Conservation (phyloP, 2,329 filamentous ascomycete genomes). For the Diaporthe amygdali region DNA sequence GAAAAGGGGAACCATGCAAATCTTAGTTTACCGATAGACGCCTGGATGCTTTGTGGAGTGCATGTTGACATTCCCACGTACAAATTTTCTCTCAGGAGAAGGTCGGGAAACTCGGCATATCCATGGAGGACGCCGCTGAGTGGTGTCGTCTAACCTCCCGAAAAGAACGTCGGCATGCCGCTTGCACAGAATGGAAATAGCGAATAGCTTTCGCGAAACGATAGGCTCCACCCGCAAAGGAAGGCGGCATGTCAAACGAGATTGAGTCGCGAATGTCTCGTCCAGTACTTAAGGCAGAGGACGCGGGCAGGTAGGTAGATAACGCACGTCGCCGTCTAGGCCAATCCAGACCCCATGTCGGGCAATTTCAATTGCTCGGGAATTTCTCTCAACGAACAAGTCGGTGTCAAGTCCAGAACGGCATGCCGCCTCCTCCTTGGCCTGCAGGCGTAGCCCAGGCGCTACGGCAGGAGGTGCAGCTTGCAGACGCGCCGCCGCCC, state of each 20-base stretch:
- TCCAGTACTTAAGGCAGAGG: not conserved
- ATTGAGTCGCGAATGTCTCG: not conserved
- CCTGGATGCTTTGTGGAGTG: not conserved
- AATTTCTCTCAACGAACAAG: not conserved
- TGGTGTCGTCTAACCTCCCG: not conserved
- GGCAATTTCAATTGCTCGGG: not conserved
- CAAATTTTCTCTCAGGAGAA: no score
- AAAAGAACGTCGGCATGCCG: not conserved
- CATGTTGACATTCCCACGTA: not conserved
- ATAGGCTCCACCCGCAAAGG: not conserved
- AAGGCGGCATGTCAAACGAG: constrained; percentile 4
- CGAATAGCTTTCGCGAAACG: not conserved
- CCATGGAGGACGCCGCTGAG: not conserved
- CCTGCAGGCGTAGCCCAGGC: constrained; percentile 9
- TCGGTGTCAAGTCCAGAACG: not conserved
- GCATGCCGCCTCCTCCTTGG: not conserved
- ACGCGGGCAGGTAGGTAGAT: constrained; percentile 6
- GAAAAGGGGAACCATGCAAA: not conserved
- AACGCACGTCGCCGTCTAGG: constrained; percentile 2
- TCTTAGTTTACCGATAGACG: not conserved
- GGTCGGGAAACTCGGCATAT: not conserved
- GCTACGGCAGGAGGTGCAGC: constrained; percentile 24
- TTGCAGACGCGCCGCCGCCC: constrained; percentile 21
- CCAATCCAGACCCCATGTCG: constrained; percentile 4
- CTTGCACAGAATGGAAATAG: not conserved